Percentiles rank a stretch among this genome's conserved stretches.
Evolutionary conservation across 208 protist genomes (phyloP).

Genomic region (Wallacemonas collosoma): DNA sequence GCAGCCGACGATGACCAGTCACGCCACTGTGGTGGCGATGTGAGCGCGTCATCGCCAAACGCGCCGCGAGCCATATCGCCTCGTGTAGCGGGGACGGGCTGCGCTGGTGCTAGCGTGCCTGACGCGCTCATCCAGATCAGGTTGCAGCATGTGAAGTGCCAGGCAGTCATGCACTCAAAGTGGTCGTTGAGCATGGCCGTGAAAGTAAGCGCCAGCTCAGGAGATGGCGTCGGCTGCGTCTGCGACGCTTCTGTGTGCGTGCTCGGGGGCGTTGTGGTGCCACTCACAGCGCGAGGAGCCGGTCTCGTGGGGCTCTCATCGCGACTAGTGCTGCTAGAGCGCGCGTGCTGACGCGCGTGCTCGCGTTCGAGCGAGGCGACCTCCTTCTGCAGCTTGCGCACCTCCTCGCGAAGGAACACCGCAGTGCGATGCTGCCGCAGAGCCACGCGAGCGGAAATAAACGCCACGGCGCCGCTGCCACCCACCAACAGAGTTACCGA

Average conservation of each 20-base stretch:
- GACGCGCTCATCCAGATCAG: constrained; percentile 15
- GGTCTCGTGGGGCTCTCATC: neutral
- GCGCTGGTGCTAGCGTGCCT: neutral
- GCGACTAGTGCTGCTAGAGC: constrained; percentile 15
- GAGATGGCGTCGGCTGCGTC: neutral
- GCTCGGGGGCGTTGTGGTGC: neutral
- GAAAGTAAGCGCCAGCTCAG: neutral
- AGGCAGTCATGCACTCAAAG: constrained; percentile 17
- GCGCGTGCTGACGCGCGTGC: neutral
- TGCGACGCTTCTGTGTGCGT: neutral
- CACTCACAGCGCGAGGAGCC: neutral
- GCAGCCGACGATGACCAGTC: neutral
- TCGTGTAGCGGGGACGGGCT: neutral
- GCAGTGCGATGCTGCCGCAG: constrained; percentile 1
- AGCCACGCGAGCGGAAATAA: neutral
- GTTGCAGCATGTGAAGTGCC: constrained; percentile 38
- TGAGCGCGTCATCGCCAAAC: constrained; percentile 4
- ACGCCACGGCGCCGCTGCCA: neutral
- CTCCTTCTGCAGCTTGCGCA: constrained; percentile 14
- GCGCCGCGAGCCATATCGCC: neutral
- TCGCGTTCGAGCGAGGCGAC: constrained; percentile 10
- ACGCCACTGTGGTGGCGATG: neutral
- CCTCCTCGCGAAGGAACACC: constrained; percentile 3
- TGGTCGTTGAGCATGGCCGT: neutral
- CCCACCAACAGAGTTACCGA: neutral